Evolutionary conservation across 495 filamentous ascomycete genomes (phyloP).

Genomic region (Niebla homalea): DNA sequence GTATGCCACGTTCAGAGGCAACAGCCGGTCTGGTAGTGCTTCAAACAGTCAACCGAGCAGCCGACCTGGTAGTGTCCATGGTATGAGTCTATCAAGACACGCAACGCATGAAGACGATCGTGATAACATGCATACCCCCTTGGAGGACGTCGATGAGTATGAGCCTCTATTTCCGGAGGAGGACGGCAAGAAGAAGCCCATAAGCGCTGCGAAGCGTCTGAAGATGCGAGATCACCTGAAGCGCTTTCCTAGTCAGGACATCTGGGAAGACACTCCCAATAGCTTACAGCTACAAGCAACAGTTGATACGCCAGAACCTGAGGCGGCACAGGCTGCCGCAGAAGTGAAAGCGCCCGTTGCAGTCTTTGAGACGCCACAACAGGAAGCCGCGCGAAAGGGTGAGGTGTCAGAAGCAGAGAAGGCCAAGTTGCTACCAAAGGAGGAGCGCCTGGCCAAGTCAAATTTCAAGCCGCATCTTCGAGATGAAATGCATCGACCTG

Average conservation of each 20-base stretch:
- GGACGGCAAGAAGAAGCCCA: conserved; percentile 44
- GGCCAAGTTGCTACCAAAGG: conserved; percentile 34
- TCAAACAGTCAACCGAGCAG: conserved; percentile 59
- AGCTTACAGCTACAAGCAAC: conserved; percentile 72
- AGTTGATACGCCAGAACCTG: conserved; percentile 65
- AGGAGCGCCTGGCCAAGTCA: conserved; percentile 29
- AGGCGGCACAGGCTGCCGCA: conserved; percentile 24
- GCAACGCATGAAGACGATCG: conserved; percentile 36
- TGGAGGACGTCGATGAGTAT: conserved; percentile 88
- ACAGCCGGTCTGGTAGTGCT: conserved; percentile 38
- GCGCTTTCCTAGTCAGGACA: conserved; percentile 85
- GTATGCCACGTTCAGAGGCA: conserved; percentile 8
- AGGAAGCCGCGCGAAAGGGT: conserved; percentile 38
- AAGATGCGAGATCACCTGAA: conserved; percentile 50
- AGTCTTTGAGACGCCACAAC: conserved; percentile 43
- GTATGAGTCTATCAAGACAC: conserved; percentile 33
- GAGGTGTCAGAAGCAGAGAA: conserved; percentile 34
- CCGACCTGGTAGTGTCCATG: conserved; percentile 51
- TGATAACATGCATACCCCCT: conserved; percentile 48
- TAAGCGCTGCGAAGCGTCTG: conserved; percentile 44
- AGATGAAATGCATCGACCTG: conserved; percentile 34
- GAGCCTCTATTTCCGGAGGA: conserved; percentile 91
- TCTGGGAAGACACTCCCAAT: conserved; percentile 94
- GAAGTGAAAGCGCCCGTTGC: conserved; percentile 19
- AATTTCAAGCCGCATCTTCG: conserved; percentile 28